These are phyloP conservation scores for Botryotinia calthae DNA, from an alignment of 2,329 filamentous ascomycete genomes.

Conservation along the genomic window DNA sequence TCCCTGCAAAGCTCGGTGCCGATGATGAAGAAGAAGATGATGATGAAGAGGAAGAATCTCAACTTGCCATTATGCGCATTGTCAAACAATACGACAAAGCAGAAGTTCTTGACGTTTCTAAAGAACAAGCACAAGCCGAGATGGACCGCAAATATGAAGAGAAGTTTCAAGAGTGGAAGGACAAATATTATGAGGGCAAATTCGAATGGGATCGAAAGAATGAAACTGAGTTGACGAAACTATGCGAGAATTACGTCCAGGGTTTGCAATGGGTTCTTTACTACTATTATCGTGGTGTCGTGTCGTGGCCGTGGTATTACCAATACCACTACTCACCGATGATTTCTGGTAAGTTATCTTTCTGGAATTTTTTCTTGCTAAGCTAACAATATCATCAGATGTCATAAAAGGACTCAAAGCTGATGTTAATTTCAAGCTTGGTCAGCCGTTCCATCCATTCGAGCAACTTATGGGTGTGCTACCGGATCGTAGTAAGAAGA, in stretches of 20 bases:
- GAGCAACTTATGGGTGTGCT: slow-evolving; percentile 98
- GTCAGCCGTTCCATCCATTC: slow-evolving; percentile 91
- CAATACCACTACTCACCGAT: slow-evolving; percentile 95
- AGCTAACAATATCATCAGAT: slow-evolving; percentile 51
- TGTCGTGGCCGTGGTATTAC: slow-evolving; percentile 99
- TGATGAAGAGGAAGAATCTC: slow-evolving; percentile 72
- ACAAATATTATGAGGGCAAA: slow-evolving; percentile 87
- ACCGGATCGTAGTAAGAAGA: slow-evolving; percentile 94
- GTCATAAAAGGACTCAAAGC: slow-evolving; percentile 84
- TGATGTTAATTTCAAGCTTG: slow-evolving; percentile 87
- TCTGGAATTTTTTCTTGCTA: slow-evolving; percentile 26
- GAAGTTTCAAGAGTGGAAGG: slow-evolving; percentile 91
- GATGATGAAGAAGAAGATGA: slow-evolving; percentile 61
- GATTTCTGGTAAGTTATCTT: slow-evolving; percentile 66
- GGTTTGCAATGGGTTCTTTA: slow-evolving; percentile 96
- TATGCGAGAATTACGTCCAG: slow-evolving; percentile 96
- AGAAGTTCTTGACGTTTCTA: slow-evolving; percentile 73
- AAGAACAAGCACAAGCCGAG: slow-evolving; percentile 73
- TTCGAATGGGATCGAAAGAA: slow-evolving; percentile 85
- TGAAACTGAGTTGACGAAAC: slow-evolving; percentile 73
- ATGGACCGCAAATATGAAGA: slow-evolving; percentile 84
- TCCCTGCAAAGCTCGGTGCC: slow-evolving; percentile 48
- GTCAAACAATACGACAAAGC: slow-evolving; percentile 91
- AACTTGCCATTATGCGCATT: slow-evolving; percentile 78
- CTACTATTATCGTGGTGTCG: slow-evolving; percentile 97